Evolutionary conservation across 352 stramenopile genomes (phyloP).

Genomic region (Globisporangium nodosum): DNA sequence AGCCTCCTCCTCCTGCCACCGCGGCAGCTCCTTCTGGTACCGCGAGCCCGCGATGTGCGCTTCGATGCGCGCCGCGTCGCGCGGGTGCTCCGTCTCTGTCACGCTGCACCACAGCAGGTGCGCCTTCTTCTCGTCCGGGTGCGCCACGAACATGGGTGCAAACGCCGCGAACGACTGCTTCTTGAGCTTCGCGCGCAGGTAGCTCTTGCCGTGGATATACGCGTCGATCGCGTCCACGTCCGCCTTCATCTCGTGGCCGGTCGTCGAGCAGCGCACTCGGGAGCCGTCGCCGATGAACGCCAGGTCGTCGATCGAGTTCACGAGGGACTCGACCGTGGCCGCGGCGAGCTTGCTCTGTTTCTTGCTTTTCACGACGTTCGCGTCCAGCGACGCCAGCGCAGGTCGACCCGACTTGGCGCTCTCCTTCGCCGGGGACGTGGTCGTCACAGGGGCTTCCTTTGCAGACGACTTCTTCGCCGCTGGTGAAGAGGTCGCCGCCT

Average conservation of each 20-base stretch:
- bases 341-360: slow-evolving; percentile 13
- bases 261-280: slow-evolving; percentile 53
- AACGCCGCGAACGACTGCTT: slow-evolving; percentile 44
- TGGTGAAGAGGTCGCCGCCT: neutral
- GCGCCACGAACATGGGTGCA: slow-evolving; percentile 57
- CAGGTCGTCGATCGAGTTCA: slow-evolving; percentile 32
- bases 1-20: slow-evolving; percentile 44
- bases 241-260: slow-evolving; percentile 65
- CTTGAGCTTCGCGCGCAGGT: slow-evolving; percentile 36
- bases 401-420: slow-evolving; percentile 7
- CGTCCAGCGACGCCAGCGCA: slow-evolving; percentile 11
- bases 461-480: slow-evolving; percentile 8
- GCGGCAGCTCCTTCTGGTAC: slow-evolving; percentile 52
- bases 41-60: slow-evolving; percentile 41
- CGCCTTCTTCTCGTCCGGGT: slow-evolving; percentile 47
- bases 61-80: slow-evolving; percentile 42
- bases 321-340: slow-evolving; percentile 34
- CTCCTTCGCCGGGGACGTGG: slow-evolving; percentile 12
- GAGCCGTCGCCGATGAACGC: slow-evolving; percentile 33
- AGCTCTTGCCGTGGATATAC: slow-evolving; percentile 57
- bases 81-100: slow-evolving; percentile 47
- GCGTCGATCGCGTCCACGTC: slow-evolving; percentile 39
- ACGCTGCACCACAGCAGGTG: slow-evolving; percentile 62
- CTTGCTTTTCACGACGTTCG: slow-evolving; percentile 14
- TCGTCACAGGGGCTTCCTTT: slow-evolving; percentile 1